A percentile compares a stretch with the other conserved stretches of the same genome.
phyloP scores from a whole-genome alignment of 2,329 filamentous ascomycete genomes.

The Microsporum canis region DNA sequence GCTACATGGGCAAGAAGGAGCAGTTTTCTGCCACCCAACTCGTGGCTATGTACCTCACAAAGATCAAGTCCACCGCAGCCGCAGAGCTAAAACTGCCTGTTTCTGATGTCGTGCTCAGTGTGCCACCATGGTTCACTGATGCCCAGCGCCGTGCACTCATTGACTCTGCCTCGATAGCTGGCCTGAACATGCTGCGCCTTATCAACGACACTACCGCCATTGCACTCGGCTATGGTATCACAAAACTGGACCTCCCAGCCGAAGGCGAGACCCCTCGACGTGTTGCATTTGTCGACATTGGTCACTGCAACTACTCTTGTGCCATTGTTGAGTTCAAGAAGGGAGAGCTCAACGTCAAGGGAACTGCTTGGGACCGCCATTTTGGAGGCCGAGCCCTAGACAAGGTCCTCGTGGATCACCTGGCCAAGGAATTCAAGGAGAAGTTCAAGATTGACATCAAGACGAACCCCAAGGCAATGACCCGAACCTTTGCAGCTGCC shows the following conservation, averaged over 20 bases:
- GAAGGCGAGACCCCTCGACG: constrained; percentile 85
- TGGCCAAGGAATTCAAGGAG: constrained; percentile 89
- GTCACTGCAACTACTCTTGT: constrained; percentile 89
- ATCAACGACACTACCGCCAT: constrained; percentile 98
- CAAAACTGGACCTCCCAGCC: constrained; percentile 81
- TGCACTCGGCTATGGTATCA: constrained; percentile 93
- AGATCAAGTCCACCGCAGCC: constrained; percentile 79
- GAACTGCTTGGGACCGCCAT: constrained; percentile 86
- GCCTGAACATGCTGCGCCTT: constrained; percentile 79
- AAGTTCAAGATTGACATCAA: constrained; percentile 97
- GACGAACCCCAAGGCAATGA: constrained; percentile 76
- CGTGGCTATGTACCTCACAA: constrained; percentile 88
- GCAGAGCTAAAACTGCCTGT: constrained; percentile 84
- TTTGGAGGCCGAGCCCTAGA: constrained; percentile 97
- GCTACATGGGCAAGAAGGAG: constrained; percentile 88
- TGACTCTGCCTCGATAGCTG: constrained; percentile 86
- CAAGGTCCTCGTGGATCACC: constrained; percentile 86
- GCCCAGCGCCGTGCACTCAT: constrained; percentile 78
- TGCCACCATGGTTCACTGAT: constrained; percentile 95
- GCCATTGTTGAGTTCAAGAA: constrained; percentile 95
- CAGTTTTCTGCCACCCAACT: constrained; percentile 91
- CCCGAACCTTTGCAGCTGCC: constrained; percentile 74
- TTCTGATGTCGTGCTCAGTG: constrained; percentile 84
- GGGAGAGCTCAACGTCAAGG: constrained; percentile 88
- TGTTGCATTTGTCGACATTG: constrained; percentile 87